A percentile compares a stretch with the other conserved stretches of the same genome.
These are phyloP conservation scores for Ensete ventricosum DNA, from an alignment of 176 grass and related monocot genomes.

Conservation along the genomic window DNA sequence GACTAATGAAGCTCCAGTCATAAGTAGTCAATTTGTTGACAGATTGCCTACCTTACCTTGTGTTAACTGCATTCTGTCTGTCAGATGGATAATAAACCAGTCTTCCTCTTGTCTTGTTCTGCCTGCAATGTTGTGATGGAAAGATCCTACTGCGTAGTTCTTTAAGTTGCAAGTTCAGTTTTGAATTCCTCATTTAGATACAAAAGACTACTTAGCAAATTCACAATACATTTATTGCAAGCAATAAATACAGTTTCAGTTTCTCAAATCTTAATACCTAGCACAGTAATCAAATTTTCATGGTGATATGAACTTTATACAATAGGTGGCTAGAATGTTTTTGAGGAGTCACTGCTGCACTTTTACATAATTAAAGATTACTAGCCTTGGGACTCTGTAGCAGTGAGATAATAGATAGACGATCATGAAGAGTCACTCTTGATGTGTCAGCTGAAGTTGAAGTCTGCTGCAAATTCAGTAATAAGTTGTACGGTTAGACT, in stretches of 20 bases:
- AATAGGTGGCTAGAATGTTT: neutral
- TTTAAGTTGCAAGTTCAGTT: neutral
- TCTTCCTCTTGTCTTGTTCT: neutral
- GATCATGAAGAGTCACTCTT: neutral
- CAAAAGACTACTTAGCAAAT: neutral
- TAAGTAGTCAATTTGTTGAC: too few species aligned
- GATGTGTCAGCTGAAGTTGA: slow-evolving; percentile 15
- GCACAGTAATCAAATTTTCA: neutral
- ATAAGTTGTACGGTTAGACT: neutral
- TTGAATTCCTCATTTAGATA: neutral
- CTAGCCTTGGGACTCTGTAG: neutral
- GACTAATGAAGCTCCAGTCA: neutral
- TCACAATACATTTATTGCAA: neutral
- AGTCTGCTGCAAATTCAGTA: slow-evolving; percentile 24
- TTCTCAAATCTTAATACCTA: neutral
- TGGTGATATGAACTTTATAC: neutral
- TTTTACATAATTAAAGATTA: neutral
- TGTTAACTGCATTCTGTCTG: neutral
- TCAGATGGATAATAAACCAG: neutral
- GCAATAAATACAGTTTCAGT: neutral
- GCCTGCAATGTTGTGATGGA: neutral
- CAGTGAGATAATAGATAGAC: neutral
- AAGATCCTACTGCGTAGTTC: neutral
- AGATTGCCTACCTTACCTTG: neutral
- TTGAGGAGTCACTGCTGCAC: neutral